phyloP scores from a whole-genome alignment of 1,284 basidiomycete species.

The Puccinia horiana region DNA sequence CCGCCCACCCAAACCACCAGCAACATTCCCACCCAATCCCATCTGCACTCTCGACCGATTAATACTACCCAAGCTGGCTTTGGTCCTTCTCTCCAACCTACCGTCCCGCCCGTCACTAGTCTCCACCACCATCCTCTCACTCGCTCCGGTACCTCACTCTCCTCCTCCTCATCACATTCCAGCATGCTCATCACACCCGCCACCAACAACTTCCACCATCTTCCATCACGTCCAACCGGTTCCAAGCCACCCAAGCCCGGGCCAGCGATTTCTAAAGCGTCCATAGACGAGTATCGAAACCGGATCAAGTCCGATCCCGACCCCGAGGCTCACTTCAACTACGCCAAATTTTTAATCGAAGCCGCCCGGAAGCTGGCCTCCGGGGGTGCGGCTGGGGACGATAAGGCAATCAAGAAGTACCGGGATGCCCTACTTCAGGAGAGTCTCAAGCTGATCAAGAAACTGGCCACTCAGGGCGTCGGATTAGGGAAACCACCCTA shows the following conservation, averaged over 20 bases:
- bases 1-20: not conserved
- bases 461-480: conserved; percentile 78
- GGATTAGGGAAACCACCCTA: conserved; percentile 66
- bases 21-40: not conserved
- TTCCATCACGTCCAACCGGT: not conserved
- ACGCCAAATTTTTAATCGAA: conserved; percentile 96
- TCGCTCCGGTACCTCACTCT: conserved; percentile 32
- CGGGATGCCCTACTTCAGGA: conserved; percentile 84
- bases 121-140: conserved; percentile 7
- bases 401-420: conserved; percentile 67
- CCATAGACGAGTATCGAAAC: conserved; percentile 93
- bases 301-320: conserved; percentile 97
- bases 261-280: conserved; percentile 74
- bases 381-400: conserved; percentile 58
- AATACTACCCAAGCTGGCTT: not conserved
- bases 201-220: not conserved
- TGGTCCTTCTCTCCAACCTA: not conserved
- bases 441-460: conserved; percentile 85
- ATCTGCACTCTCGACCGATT: not conserved
- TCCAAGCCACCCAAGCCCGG: conserved; percentile 52
- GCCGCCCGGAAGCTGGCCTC: conserved; percentile 77
- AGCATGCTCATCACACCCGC: conserved; percentile 15
- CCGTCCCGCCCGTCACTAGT: not conserved
- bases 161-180: conserved; percentile 8
- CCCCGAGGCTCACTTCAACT: conserved; percentile 96